phyloP scores from a whole-genome alignment of 768 basidiomycete genomes.

The Dictyophora rubrovolvata region DNA sequence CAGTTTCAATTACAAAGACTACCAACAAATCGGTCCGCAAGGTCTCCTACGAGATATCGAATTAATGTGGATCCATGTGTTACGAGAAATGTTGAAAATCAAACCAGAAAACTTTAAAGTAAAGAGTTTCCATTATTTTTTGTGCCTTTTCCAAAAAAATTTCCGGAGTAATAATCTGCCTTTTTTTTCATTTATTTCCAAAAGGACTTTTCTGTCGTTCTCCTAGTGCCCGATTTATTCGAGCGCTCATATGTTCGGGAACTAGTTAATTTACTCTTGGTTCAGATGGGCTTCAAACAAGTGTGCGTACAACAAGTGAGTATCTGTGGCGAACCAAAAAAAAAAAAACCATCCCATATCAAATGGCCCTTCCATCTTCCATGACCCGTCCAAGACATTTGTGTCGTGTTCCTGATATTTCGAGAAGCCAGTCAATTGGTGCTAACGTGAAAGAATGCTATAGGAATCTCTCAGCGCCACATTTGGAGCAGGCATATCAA shows the following conservation, averaged over 20 bases:
- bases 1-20: slow-evolving; percentile 74
- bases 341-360: background rate
- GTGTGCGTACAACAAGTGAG: slow-evolving; percentile 82
- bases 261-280: slow-evolving; percentile 60
- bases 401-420: background rate
- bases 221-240: slow-evolving; percentile 89
- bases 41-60: slow-evolving; percentile 71
- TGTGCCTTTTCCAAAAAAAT: too few relatives aligned
- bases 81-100: slow-evolving; percentile 55
- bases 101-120: slow-evolving; percentile 50
- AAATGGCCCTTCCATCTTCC: background rate
- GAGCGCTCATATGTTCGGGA: slow-evolving; percentile 77
- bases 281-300: slow-evolving; percentile 85
- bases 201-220: slow-evolving; percentile 77
- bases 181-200: background rate
- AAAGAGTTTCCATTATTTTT: slow-evolving; percentile 10
- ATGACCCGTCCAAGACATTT: background rate
- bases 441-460: background rate
- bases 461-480: slow-evolving; percentile 90
- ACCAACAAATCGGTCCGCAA: slow-evolving; percentile 45
- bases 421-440: background rate
- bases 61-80: slow-evolving; percentile 47
- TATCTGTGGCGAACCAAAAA: background rate
- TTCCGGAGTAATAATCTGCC: background rate
- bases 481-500: slow-evolving; percentile 90